A percentile compares a stretch with the other conserved stretches of the same genome.
phyloP scores from a whole-genome alignment of 129 eudicot genomes.

The Sambucus nigra region DNA sequence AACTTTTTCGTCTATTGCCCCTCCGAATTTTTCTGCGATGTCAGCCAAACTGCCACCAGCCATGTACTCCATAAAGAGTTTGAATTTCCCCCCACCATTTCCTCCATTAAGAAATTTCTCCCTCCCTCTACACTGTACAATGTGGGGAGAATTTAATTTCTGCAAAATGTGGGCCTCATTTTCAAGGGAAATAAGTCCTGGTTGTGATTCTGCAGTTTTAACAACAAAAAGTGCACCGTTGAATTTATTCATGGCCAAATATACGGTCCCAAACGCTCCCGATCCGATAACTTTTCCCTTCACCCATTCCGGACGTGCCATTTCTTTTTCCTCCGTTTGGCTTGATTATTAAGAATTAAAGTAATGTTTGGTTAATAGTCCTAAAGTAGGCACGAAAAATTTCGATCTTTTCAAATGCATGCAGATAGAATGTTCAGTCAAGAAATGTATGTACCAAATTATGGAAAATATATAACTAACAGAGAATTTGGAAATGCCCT shows the following conservation, averaged over 20 bases:
- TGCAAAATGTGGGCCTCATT: slow-evolving; percentile 52
- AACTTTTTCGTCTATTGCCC: slow-evolving; percentile 37
- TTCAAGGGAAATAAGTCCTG: slow-evolving; percentile 35
- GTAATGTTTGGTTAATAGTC: background rate
- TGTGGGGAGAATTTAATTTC: slow-evolving; percentile 41
- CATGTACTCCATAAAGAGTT: slow-evolving; percentile 61
- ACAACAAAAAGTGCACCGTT: slow-evolving; percentile 57
- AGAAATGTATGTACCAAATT: background rate
- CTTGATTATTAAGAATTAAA: slow-evolving; percentile 8
- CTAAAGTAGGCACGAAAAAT: slow-evolving; percentile 4
- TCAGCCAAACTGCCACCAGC: slow-evolving; percentile 61
- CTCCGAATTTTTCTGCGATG: slow-evolving; percentile 47
- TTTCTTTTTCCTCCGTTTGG: slow-evolving; percentile 14
- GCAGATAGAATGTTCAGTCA: background rate
- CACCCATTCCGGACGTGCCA: slow-evolving; percentile 57
- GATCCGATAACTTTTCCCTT: slow-evolving; percentile 64
- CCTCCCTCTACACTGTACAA: slow-evolving; percentile 49
- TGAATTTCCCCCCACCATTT: slow-evolving; percentile 28
- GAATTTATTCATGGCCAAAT: slow-evolving; percentile 57
- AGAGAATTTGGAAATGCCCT: slow-evolving; percentile 10
- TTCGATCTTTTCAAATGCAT: slow-evolving; percentile 10
- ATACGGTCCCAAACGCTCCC: slow-evolving; percentile 58
- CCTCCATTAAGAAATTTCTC: slow-evolving; percentile 16
- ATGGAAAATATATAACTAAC: background rate
- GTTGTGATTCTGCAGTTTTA: slow-evolving; percentile 48